These are phyloP conservation scores for Quercus lobata DNA, from an alignment of 331 rosid genomes.

Conservation along the genomic window DNA sequence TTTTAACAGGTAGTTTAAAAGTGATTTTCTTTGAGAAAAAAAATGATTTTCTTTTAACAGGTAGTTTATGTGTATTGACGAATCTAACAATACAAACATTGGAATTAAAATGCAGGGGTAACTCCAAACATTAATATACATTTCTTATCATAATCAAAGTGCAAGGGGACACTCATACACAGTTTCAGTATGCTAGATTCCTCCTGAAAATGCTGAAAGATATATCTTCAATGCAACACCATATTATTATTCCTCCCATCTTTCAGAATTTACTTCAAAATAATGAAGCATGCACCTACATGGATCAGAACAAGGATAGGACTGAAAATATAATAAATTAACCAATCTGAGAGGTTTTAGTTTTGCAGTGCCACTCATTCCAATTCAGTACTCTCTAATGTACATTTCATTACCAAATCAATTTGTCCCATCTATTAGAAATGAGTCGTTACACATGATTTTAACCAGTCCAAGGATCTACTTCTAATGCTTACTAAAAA, in stretches of 20 bases:
- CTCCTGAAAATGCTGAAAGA: background rate
- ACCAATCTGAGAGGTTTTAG: background rate
- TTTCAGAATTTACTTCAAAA: background rate
- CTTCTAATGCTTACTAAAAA: constrained; percentile 3
- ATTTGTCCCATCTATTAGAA: constrained; percentile 20
- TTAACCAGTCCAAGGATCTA: constrained; percentile 16
- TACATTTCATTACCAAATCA: constrained; percentile 24
- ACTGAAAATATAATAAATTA: background rate
- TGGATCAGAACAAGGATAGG: background rate
- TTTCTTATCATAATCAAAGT: no score
- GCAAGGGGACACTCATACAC: no score
- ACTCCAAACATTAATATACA: no score
- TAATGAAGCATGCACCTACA: background rate
- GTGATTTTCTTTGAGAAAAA: no score
- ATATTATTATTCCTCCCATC: background rate
- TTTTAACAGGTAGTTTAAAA: no score
- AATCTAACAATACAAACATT: no score
- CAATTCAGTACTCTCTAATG: constrained; percentile 2
- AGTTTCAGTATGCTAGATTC: background rate
- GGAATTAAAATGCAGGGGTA: no score
- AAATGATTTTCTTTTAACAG: no score
- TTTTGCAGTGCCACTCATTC: constrained; percentile 2
- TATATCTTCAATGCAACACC: background rate
- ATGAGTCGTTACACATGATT: constrained; percentile 19
- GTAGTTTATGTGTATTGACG: no score